These are phyloP conservation scores for Kockiozyma suomiensis DNA, from an alignment of 805 yeast genomes.

Conservation along the genomic window DNA sequence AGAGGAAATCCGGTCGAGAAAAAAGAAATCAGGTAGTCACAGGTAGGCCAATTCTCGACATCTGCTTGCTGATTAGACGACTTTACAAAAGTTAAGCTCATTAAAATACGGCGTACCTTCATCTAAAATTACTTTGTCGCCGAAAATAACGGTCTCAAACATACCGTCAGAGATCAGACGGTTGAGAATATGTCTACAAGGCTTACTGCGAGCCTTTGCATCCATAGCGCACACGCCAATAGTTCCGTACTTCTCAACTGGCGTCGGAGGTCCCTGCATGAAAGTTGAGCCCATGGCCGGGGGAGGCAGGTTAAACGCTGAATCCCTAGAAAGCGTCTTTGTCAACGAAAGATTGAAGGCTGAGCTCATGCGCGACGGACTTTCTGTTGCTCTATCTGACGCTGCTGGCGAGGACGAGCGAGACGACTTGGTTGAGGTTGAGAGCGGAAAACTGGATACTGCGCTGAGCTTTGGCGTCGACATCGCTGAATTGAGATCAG, in stretches of 20 bases:
- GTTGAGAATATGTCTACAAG: constrained; percentile 88
- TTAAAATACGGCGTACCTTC: constrained; percentile 51
- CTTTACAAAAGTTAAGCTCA: not conserved
- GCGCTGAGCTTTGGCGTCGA: constrained; percentile 10
- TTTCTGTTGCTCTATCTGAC: constrained; percentile 14
- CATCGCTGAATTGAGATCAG: not conserved
- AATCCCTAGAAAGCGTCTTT: constrained; percentile 28
- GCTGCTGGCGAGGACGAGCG: constrained; percentile 14
- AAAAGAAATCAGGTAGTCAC: constrained; percentile 91
- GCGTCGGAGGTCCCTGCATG: constrained; percentile 32
- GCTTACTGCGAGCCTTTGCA: constrained; percentile 91
- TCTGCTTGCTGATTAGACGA: constrained; percentile 36
- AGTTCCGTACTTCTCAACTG: constrained; percentile 62
- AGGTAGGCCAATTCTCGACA: constrained; percentile 97
- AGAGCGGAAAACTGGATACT: constrained; percentile 1
- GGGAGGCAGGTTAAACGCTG: constrained; percentile 19
- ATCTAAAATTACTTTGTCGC: constrained; percentile 94
- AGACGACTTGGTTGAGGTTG: constrained; percentile 3
- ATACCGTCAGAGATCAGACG: constrained; percentile 84
- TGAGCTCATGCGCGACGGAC: constrained; percentile 23
- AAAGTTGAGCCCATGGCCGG: constrained; percentile 28
- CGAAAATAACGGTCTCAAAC: constrained; percentile 94
- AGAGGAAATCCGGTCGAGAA: constrained; percentile 96
- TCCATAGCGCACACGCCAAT: constrained; percentile 99
- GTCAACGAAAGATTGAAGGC: constrained; percentile 24